Evolutionary conservation across 345 rosid species (phyloP).

Genomic region (Murraya koenigii): DNA sequence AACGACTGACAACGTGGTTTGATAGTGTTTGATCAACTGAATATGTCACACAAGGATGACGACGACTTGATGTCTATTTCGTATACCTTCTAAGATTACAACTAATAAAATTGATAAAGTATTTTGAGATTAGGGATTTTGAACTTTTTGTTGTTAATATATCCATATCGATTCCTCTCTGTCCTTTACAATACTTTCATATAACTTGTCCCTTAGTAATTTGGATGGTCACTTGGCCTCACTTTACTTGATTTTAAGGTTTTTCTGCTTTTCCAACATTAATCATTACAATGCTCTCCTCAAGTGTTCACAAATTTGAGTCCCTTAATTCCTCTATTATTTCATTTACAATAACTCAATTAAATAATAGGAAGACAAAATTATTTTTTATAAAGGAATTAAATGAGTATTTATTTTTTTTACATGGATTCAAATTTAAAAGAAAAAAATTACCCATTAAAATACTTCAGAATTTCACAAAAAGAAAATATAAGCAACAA

Average conservation of each 20-base stretch:
- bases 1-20: too few relatives aligned
- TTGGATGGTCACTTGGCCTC: not conserved
- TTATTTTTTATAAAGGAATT: not conserved
- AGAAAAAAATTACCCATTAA: not conserved
- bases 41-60: too few relatives aligned
- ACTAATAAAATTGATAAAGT: too few relatives aligned
- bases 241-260: not conserved
- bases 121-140: not conserved
- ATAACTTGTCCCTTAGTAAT: conserved; percentile 5
- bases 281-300: too few relatives aligned
- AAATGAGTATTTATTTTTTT: not conserved
- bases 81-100: too few relatives aligned
- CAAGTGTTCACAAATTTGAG: not conserved
- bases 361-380: not conserved
- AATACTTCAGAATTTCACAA: not conserved
- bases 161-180: not conserved
- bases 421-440: not conserved
- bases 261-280: too few relatives aligned
- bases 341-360: not conserved
- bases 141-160: not conserved
- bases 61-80: too few relatives aligned
- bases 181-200: not conserved
- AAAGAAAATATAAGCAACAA: not conserved
- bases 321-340: not conserved
- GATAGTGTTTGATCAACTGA: too few relatives aligned